Evolutionary conservation across 805 yeast genomes (phyloP), one percentile per base, ranked within the genome.

Genomic region (Starmerella vitae): DNA sequence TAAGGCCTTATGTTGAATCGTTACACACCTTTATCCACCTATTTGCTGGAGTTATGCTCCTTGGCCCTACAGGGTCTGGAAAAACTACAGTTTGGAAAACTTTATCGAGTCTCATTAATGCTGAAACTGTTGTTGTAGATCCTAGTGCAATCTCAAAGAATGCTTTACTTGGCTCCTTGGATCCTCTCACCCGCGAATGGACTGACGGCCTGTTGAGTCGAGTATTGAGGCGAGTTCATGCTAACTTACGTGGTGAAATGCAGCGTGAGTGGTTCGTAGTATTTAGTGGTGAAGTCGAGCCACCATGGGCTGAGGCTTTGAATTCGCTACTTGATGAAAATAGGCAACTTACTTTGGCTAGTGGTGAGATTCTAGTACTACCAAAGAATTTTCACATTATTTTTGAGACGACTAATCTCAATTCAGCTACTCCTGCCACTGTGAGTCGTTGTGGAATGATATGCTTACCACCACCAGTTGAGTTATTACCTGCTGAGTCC

Each of bases 321-420:
- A 88, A 88, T 61, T 79, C 93, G 61, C 91, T 85, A 8, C 64
- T 88, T 14, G 97, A 88, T 59, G 97, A 88, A 48, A 88, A 85
- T 58, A 74, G 71, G 46, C 47, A 79, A 1, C 59, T 88, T 30
- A 85, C 96, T 0, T 62, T 88, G 8, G 91, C 97, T 0, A 84
- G 75, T 53, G 97, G 97, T 29, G 97, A 88, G 55, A 70, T 95
- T 18, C 54, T 88, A 5, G 61, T 68, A 1, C 57, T 88, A 1
- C 84, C 93, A 0, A 49, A 59, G 0, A 77, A 78, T 47, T 67
- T 83, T 3, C 66, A 71, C 18, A 54, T 88, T 10, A 49, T 85
- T 0, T 85, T 88, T 60, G 97, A 88, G 53, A 83, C 81, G 3
- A 78, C 78, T 34, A 65, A 58, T 33, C 57, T 88, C 37, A 55